These are phyloP conservation scores for Isoetes taiwanensis DNA, from an alignment of 75 land plant genomes.

Conservation along the genomic window DNA sequence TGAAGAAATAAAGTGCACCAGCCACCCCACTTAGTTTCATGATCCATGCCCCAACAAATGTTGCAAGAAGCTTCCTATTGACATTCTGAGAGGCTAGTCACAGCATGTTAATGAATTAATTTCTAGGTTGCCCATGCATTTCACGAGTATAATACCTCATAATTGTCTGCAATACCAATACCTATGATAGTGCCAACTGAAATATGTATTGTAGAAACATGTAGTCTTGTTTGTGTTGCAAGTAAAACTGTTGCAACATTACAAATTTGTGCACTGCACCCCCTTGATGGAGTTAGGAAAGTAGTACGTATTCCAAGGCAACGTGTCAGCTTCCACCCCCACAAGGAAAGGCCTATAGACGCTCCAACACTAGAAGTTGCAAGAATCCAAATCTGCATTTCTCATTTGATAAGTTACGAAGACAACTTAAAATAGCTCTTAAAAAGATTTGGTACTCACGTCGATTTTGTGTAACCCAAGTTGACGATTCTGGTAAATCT, in stretches of 20 bases:
- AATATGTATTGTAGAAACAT: slow-evolving; percentile 16
- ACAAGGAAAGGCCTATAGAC: slow-evolving; percentile 13
- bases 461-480: background rate
- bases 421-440: no score
- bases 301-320: slow-evolving; percentile 14
- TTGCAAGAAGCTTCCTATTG: slow-evolving; percentile 11
- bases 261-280: slow-evolving; percentile 18
- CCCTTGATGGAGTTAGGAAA: slow-evolving; percentile 16
- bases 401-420: no score
- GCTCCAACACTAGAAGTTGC: slow-evolving; percentile 15
- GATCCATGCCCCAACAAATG: slow-evolving; percentile 16
- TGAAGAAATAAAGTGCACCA: slow-evolving; percentile 17
- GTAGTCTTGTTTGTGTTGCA: slow-evolving; percentile 7
- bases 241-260: slow-evolving; percentile 11
- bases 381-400: slow-evolving; percentile 14
- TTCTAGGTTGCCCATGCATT: no score
- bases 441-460: background rate
- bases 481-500: background rate
- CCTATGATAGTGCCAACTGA: slow-evolving; percentile 17
- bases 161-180: slow-evolving; percentile 15
- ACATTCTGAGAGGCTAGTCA: slow-evolving; percentile 26
- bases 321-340: slow-evolving; percentile 19
- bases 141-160: no score
- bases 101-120: background rate
- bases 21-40: slow-evolving; percentile 11